A percentile compares a stretch with the other conserved stretches of the same genome.
Conservation (phyloP, 306 rosid species). For the Corylus avellana region DNA sequence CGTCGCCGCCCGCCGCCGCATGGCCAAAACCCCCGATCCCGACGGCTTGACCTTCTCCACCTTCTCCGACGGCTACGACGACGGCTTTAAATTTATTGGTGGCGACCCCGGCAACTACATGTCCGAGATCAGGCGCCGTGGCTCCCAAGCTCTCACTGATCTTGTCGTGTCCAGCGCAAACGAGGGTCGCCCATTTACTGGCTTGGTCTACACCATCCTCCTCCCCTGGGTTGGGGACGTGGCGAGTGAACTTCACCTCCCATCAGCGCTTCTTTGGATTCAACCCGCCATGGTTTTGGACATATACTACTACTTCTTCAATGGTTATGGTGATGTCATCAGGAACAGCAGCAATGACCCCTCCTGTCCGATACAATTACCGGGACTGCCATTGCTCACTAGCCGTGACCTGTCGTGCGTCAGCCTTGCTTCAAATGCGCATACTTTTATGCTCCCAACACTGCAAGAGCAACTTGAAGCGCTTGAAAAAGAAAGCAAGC, state of each 20-base stretch:
- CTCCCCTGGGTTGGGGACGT: conserved; percentile 38
- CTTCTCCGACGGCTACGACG: conserved; percentile 44
- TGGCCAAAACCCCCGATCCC: conserved; percentile 14
- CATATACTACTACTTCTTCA: conserved; percentile 31
- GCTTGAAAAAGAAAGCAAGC: conserved; percentile 10
- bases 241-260: conserved; percentile 28
- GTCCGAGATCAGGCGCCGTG: conserved; percentile 11
- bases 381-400: conserved; percentile 21
- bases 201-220: conserved; percentile 26
- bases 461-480: conserved; percentile 15
- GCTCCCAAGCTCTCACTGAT: conserved; percentile 25
- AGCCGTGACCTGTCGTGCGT: conserved; percentile 40
- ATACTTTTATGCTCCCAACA: neutral
- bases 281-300: conserved; percentile 43
- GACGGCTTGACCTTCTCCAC: conserved; percentile 18
- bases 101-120: neutral
- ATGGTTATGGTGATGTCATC: conserved; percentile 26
- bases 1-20: conserved; percentile 25
- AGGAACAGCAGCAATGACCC: neutral
- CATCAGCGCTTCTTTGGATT: conserved; percentile 35
- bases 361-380: neutral
- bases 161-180: conserved; percentile 6
- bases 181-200: conserved; percentile 30
- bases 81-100: neutral
- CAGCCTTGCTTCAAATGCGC: neutral